A percentile compares a stretch with the other conserved stretches of the same genome.
Conservation (phyloP, 2,329 filamentous ascomycete species). For the Paecilomyces formosus region DNA sequence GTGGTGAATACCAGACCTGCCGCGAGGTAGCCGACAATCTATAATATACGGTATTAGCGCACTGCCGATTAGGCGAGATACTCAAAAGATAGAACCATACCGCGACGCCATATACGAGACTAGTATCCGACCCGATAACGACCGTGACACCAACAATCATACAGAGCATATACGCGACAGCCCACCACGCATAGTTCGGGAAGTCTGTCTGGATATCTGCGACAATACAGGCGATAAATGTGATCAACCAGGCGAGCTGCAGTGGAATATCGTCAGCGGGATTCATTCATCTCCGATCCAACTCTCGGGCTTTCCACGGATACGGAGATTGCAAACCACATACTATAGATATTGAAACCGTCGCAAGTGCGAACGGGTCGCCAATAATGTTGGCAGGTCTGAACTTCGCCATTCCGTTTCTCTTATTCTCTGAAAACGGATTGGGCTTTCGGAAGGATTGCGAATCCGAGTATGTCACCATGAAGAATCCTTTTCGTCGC, state of each 20-base stretch:
- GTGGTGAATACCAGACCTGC: slow-evolving; percentile 79
- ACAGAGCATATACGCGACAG: slow-evolving; percentile 76
- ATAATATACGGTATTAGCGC: slow-evolving; percentile 21
- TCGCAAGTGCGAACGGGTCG: slow-evolving; percentile 92
- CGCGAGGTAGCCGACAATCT: slow-evolving; percentile 77
- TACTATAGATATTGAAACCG: slow-evolving; percentile 85
- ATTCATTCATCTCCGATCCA: background rate
- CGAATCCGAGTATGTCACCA: slow-evolving; percentile 16
- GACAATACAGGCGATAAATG: slow-evolving; percentile 79
- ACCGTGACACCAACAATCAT: slow-evolving; percentile 72
- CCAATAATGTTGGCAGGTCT: slow-evolving; percentile 84
- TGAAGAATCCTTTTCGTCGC: slow-evolving; percentile 6
- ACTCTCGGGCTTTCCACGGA: too few species aligned
- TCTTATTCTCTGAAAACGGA: slow-evolving; percentile 9
- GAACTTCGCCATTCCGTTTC: slow-evolving; percentile 47
- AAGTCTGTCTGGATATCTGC: slow-evolving; percentile 54
- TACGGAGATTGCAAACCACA: slow-evolving; percentile 30
- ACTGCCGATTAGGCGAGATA: background rate
- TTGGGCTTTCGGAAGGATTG: slow-evolving; percentile 14
- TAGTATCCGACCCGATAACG: slow-evolving; percentile 75
- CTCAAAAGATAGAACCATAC: slow-evolving; percentile 34
- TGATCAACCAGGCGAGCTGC: slow-evolving; percentile 91
- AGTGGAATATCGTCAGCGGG: slow-evolving; percentile 13
- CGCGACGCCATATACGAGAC: slow-evolving; percentile 85
- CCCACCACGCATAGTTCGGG: slow-evolving; percentile 90